Percentiles rank a stretch among this genome's conserved stretches.
Conservation (phyloP, 176 grass and related monocot species). For the Elymus sibiricus region DNA sequence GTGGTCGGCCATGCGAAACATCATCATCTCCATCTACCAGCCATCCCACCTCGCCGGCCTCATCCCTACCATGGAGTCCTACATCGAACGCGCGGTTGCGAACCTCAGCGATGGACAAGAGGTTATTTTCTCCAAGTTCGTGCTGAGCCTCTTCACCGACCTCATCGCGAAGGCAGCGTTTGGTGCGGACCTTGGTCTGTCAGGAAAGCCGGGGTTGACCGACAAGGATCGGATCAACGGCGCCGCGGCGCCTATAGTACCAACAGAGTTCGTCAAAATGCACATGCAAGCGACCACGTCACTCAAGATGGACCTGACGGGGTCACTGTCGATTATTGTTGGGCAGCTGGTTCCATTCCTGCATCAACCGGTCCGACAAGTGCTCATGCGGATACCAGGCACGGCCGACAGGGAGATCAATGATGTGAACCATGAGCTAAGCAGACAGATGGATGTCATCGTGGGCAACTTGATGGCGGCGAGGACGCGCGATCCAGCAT, state of each 20-base stretch:
- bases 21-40: conserved; percentile 47
- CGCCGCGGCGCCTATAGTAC: neutral
- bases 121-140: conserved; percentile 32
- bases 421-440: conserved; percentile 22
- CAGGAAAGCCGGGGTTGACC: neutral
- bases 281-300: conserved; percentile 47
- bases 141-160: conserved; percentile 33
- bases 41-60: conserved; percentile 35
- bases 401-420: conserved; percentile 39
- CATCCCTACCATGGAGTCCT: conserved; percentile 41
- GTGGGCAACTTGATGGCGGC: conserved; percentile 7
- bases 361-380: conserved; percentile 25
- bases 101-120: conserved; percentile 1
- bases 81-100: conserved; percentile 10
- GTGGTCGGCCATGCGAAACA: conserved; percentile 46
- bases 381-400: conserved; percentile 29
- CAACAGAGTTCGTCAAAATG: conserved; percentile 31
- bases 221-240: neutral
- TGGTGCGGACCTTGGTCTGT: conserved; percentile 36
- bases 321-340: conserved; percentile 40
- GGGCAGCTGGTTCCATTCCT: conserved; percentile 39
- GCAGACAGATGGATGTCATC: conserved; percentile 27
- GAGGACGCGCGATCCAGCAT: neutral
- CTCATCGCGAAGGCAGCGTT: conserved; percentile 45
- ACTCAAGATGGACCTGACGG: conserved; percentile 50